These are phyloP conservation scores for Alternaria metachromatica DNA, from an alignment of 2,329 filamentous ascomycete genomes.

Conservation along the genomic window DNA sequence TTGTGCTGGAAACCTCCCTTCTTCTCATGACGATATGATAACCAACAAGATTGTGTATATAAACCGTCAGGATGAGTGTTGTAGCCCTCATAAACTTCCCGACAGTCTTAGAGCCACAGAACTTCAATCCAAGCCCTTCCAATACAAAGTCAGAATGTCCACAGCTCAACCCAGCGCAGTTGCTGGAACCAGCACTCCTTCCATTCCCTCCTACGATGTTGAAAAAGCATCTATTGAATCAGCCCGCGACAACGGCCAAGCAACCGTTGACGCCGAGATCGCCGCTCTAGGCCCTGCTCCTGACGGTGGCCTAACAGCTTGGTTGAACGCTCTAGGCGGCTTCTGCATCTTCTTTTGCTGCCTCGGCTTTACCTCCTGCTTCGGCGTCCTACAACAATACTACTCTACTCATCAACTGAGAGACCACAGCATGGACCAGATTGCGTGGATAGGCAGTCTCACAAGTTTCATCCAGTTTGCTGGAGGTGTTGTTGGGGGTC, in stretches of 20 bases:
- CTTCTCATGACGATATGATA: slow-evolving; percentile 11
- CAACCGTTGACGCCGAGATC: slow-evolving; percentile 25
- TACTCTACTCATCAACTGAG: slow-evolving; percentile 51
- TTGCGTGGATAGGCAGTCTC: slow-evolving; percentile 54
- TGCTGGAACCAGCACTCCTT: background rate
- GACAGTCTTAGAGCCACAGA: background rate
- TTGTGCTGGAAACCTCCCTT: slow-evolving; percentile 18
- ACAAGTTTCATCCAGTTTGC: slow-evolving; percentile 57
- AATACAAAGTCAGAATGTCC: background rate
- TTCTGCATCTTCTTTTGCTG: slow-evolving; percentile 42
- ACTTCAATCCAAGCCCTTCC: background rate
- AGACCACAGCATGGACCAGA: slow-evolving; percentile 34
- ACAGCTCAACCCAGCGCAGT: background rate
- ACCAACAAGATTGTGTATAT: background rate
- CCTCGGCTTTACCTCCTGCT: slow-evolving; percentile 50
- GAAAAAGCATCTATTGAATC: background rate
- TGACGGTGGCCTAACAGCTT: slow-evolving; percentile 43
- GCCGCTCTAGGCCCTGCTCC: slow-evolving; percentile 27
- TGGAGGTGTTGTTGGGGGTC: slow-evolving; percentile 64
- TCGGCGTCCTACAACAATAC: slow-evolving; percentile 55
- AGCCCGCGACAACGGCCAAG: background rate
- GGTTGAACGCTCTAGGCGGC: slow-evolving; percentile 43
- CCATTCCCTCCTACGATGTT: background rate
- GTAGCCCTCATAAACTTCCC: background rate
- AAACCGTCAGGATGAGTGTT: background rate